Conservation (phyloP, 73 alveolate genomes). For the Halteria grandinella region DNA sequence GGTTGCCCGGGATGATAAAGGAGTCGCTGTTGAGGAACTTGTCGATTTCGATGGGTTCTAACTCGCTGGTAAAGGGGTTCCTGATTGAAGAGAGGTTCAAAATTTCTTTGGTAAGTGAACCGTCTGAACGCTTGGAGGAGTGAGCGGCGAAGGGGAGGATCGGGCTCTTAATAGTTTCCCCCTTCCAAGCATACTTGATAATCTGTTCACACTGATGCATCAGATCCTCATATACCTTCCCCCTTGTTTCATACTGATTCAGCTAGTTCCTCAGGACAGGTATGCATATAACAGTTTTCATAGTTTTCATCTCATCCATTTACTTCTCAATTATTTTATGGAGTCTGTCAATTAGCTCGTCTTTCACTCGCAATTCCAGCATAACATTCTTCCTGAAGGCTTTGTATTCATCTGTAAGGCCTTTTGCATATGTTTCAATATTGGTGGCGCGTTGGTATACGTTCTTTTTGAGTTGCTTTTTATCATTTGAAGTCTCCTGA, state of each 20-base stretch:
- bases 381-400: not conserved
- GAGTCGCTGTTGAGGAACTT: too few species aligned
- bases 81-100: too few species aligned
- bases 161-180: too few species aligned
- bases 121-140: too few species aligned
- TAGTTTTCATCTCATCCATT: not conserved
- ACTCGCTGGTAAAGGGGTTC: too few species aligned
- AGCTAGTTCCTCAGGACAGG: slow-evolving; percentile 19
- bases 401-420: not conserved
- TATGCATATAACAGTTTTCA: not conserved
- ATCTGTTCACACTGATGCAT: too few species aligned
- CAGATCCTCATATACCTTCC: not conserved
- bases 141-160: too few species aligned
- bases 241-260: not conserved
- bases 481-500: slow-evolving; percentile 4
- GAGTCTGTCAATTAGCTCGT: not conserved
- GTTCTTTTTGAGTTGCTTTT: not conserved
- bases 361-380: slow-evolving; percentile 4
- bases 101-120: too few species aligned
- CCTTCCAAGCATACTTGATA: too few species aligned
- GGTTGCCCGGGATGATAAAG: too few species aligned
- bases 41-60: too few species aligned
- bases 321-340: not conserved
- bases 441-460: not conserved
- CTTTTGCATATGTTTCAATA: not conserved